Evolutionary conservation across 2,329 filamentous ascomycete species (phyloP).

Genomic region (Aspergillus neotritici): DNA sequence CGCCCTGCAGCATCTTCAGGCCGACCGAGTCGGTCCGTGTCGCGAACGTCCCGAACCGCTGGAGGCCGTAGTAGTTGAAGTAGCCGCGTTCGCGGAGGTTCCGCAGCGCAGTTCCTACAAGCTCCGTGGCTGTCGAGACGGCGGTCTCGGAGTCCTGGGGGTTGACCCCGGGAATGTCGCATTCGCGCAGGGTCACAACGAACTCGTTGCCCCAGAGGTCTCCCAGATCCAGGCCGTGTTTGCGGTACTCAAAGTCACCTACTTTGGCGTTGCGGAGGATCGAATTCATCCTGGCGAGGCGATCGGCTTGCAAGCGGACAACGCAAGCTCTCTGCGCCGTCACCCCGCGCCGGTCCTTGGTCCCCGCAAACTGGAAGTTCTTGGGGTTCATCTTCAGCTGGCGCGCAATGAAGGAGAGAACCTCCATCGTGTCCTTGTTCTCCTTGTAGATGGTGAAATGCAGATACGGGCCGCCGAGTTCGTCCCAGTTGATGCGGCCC

Average conservation of each 20-base stretch:
- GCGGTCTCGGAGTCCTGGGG: slow-evolving; percentile 43
- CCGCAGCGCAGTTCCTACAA: slow-evolving; percentile 54
- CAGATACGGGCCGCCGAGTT: slow-evolving; percentile 70
- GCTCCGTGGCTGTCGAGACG: slow-evolving; percentile 37
- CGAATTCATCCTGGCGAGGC: slow-evolving; percentile 59
- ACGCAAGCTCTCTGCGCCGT: slow-evolving; percentile 77
- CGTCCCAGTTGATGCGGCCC: slow-evolving; percentile 55
- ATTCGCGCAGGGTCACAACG: slow-evolving; percentile 83
- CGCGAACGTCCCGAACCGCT: slow-evolving; percentile 85
- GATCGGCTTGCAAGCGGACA: slow-evolving; percentile 54
- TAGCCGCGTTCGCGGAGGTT: slow-evolving; percentile 71
- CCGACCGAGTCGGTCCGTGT: slow-evolving; percentile 83
- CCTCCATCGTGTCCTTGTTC: slow-evolving; percentile 95
- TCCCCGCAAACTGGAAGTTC: slow-evolving; percentile 75
- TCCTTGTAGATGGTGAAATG: slow-evolving; percentile 95
- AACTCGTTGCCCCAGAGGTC: slow-evolving; percentile 89
- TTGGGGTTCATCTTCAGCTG: slow-evolving; percentile 64
- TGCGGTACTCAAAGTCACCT: slow-evolving; percentile 75
- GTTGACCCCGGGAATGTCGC: slow-evolving; percentile 52
- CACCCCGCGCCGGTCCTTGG: slow-evolving; percentile 82
- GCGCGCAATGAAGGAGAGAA: slow-evolving; percentile 68
- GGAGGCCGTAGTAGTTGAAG: slow-evolving; percentile 97
- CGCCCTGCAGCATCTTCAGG: slow-evolving; percentile 71
- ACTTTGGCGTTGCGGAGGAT: slow-evolving; percentile 57
- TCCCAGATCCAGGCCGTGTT: slow-evolving; percentile 69